Evolutionary conservation across 371 early-diverging fungal species (phyloP), one percentile per base, ranked within the genome.

Genomic region (Catenaria anguillulae): DNA sequence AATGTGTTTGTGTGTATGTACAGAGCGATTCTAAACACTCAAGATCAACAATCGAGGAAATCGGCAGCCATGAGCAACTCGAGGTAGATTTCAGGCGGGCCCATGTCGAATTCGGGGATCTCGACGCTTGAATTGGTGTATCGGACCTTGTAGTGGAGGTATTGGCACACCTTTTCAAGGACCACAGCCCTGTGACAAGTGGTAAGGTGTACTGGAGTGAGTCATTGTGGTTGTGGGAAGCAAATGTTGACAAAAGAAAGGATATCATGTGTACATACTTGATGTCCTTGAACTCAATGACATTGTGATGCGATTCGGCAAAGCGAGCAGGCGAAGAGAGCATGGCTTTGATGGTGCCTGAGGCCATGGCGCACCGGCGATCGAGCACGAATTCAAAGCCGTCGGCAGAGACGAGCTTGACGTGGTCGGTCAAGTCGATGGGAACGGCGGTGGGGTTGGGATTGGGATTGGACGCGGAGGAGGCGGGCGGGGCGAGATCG

Each of bases 11-110:
- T n/a, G n/a, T n/a, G n/a, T n/a, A n/a, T n/a, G n/a, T n/a, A n/a
- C n/a, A n/a, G n/a, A n/a, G n/a, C n/a, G n/a, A n/a, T n/a, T n/a
- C n/a, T n/a, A n/a, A n/a, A n/a, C n/a, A n/a, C n/a, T n/a, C 40
- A 40, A 5, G 40, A 40, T 68, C 68, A 89, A 72, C 90, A 89
- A 68, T 92, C 93, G 56, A 93, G 69, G 67, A 92, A 96, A 68
- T 96, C 94, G 0, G 94, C 89, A 12, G 92, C 92, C 91, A 92
- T 92, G 40, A 96, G 70, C n/a, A 92, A 77, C 66, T 96, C 95
- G 62, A 93, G 69, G 0, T 90, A 89, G 23, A 89, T 72, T 65
- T 92, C 90, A 0, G 52, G 52, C 31, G 88, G 82, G 40, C 93
- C 97, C 55, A 96, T 86, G 31, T 75, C 75, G 68, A 95, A 95